phyloP scores from a whole-genome alignment of 805 yeast genomes.

The Cyberlindnera maritima region DNA sequence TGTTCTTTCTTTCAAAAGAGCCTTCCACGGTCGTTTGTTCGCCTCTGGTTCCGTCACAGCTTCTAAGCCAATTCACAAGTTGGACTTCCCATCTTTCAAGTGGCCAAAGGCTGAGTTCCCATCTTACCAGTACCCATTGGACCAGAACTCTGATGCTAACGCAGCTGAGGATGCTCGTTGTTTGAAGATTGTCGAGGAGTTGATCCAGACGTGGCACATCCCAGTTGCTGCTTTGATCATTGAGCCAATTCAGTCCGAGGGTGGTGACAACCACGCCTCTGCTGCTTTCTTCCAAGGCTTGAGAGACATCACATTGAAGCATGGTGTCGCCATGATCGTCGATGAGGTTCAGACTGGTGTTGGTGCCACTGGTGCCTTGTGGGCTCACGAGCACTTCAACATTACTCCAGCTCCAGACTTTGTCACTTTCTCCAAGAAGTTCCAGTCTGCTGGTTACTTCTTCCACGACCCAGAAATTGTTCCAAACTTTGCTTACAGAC shows the following conservation, averaged over 20 bases:
- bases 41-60: slow-evolving; percentile 90
- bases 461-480: slow-evolving; percentile 70
- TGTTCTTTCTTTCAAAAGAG: slow-evolving; percentile 79
- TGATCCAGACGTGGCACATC: slow-evolving; percentile 61
- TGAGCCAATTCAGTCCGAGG: slow-evolving; percentile 91
- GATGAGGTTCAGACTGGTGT: slow-evolving; percentile 92
- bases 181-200: slow-evolving; percentile 67
- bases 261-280: slow-evolving; percentile 89
- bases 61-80: slow-evolving; percentile 92
- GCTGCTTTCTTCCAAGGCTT: slow-evolving; percentile 76
- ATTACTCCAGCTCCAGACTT: slow-evolving; percentile 75
- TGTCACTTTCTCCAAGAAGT: slow-evolving; percentile 84
- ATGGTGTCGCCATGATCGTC: slow-evolving; percentile 69
- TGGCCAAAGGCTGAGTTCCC: slow-evolving; percentile 99
- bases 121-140: slow-evolving; percentile 78
- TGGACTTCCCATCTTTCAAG: slow-evolving; percentile 88
- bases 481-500: slow-evolving; percentile 80
- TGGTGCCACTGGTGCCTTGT: slow-evolving; percentile 80
- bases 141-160: slow-evolving; percentile 60
- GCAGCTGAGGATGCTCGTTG: slow-evolving; percentile 78
- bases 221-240: slow-evolving; percentile 89
- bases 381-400: slow-evolving; percentile 89
- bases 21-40: slow-evolving; percentile 94
- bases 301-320: slow-evolving; percentile 68
- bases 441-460: slow-evolving; percentile 87